A percentile compares a stretch with the other conserved stretches of the same genome.
Conservation (phyloP, 805 yeast species). For the Teunomyces kruisii region DNA sequence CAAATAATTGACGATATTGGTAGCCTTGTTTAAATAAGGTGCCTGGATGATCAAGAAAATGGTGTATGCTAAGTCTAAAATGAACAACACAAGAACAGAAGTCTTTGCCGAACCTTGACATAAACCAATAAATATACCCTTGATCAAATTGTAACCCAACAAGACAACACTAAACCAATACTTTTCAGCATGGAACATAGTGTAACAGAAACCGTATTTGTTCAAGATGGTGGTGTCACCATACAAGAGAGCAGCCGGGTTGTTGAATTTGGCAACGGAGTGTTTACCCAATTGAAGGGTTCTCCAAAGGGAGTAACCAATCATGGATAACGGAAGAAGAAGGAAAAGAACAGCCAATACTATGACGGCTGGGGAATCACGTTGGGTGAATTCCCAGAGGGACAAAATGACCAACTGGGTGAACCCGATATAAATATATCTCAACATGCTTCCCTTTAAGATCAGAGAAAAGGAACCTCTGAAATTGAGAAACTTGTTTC, state of each 20-base stretch:
- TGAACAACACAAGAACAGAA: conserved; percentile 73
- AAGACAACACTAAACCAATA: conserved; percentile 82
- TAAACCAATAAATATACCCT: conserved; percentile 71
- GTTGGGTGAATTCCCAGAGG: conserved; percentile 80
- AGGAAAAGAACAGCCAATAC: conserved; percentile 76
- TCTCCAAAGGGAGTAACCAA: conserved; percentile 66
- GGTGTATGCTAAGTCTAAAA: conserved; percentile 72
- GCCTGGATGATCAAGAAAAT: conserved; percentile 57
- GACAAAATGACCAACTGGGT: conserved; percentile 77
- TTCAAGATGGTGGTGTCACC: conserved; percentile 72
- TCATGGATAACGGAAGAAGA: conserved; percentile 55
- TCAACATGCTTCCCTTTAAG: conserved; percentile 74
- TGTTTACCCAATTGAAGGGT: conserved; percentile 60
- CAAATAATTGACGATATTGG: conserved; percentile 72
- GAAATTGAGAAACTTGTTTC: conserved; percentile 47
- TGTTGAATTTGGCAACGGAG: conserved; percentile 61
- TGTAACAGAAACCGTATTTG: conserved; percentile 85
- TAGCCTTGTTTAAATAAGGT: conserved; percentile 82
- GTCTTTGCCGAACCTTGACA: conserved; percentile 81
- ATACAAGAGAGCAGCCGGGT: conserved; percentile 85
- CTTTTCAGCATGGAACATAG: conserved; percentile 78
- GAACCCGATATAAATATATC: conserved; percentile 82
- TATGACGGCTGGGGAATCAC: conserved; percentile 86
- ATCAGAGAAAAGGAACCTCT: conserved; percentile 57
- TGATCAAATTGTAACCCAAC: conserved; percentile 59